Base-by-base conservation (phyloP, 176 grass and related monocot genomes). In the Melocanna baccifera region DNA sequence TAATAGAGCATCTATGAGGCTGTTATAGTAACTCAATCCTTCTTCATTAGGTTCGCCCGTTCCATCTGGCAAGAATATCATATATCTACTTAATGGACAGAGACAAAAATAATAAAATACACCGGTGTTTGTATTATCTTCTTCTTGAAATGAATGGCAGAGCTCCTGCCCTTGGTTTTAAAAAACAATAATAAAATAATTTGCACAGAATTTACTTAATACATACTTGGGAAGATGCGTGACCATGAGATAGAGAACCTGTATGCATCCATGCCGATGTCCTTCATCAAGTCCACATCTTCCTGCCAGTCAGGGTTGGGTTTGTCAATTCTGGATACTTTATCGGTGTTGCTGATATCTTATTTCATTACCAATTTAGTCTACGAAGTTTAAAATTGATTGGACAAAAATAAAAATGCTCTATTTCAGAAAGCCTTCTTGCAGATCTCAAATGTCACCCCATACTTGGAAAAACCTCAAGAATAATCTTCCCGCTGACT, bases 241-340 rank as follows among this genome's bases (percentile, higher is more conserved):
- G 96, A 71, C 96, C 96, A 98, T 78, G 96, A 95, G 68, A 98
- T 98, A 29, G 96, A 98, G 88, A 98, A 98, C 58, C 93, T 82
- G 80, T 95, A 96, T 28, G 96, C 91, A 91, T 96, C 96, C 88
- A 98, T 88, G 47, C 91, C 91, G 59, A 96, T 87, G 66, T 90
- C 81, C 75, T 96, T 94, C 91, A 98, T 96, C 78, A 98, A 87
- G 37, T 89, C 78, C 65, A 94, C 96, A 84, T 96, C 96, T 77
- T 70, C 68, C 96, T 98, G 91, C 59, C 6, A 88, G 46, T 75
- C 69, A 86, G 25, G 14, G 0, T 78, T 71, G 14, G 51, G 20
- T 68, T 78, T 65, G 12, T 83, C 36, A 79, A 57, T 48, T 75
- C 15, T 52, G 3, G 36, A 75, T 34, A 59, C 30, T 78, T 73